Conservation (phyloP, 306 rosid genomes). For the Citrullus colocynthis region DNA sequence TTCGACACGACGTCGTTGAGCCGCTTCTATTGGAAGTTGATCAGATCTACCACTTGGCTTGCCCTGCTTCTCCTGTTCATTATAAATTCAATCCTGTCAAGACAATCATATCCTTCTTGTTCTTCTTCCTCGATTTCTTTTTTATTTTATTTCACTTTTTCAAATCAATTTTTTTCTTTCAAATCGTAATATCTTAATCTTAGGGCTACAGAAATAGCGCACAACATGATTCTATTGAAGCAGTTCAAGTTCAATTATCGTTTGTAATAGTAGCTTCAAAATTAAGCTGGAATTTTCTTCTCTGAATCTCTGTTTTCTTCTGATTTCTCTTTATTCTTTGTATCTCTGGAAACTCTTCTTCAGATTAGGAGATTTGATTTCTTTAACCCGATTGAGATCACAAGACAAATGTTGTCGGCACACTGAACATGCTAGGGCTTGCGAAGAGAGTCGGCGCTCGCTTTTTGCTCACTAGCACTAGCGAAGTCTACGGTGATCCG, state of each 20-base stretch:
- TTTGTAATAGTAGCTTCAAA: not conserved
- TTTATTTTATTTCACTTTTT: not conserved
- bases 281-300: not conserved
- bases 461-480: constrained; percentile 79
- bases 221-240: not conserved
- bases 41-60: constrained; percentile 90
- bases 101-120: constrained; percentile 72
- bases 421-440: constrained; percentile 78
- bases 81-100: constrained; percentile 95
- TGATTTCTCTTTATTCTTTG: not conserved
- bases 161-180: not conserved
- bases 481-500: constrained; percentile 95
- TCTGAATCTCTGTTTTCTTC: not conserved
- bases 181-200: not conserved
- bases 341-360: not conserved
- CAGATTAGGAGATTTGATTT: not conserved
- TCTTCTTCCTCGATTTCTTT: not conserved
- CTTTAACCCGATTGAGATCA: constrained; percentile 15
- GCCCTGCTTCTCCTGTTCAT: constrained; percentile 94
- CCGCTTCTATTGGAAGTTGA: constrained; percentile 81
- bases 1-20: constrained; percentile 86
- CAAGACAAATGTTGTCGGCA: constrained; percentile 96
- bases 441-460: constrained; percentile 83
- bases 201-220: not conserved
- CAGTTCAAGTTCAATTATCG: not conserved